These are phyloP conservation scores for Citrus reticulata DNA, from an alignment of 345 rosid genomes.

Conservation along the genomic window DNA sequence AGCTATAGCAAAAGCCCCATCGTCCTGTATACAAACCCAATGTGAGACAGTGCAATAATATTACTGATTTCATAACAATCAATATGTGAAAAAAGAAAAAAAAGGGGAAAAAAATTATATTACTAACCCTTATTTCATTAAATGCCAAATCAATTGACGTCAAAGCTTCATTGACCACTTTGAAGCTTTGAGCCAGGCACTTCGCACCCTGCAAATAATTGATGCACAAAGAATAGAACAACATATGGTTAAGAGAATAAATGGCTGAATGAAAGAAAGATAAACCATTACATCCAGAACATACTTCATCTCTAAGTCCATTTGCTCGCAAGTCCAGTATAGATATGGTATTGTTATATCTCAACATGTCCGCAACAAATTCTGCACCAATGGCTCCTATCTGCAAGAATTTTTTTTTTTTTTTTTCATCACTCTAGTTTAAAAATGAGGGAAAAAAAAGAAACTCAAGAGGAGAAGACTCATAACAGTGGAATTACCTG, in stretches of 20 bases:
- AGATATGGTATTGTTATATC: constrained; percentile 76
- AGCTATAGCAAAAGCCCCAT: constrained; percentile 94
- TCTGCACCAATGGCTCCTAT: constrained; percentile 89
- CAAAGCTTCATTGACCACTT: constrained; percentile 93
- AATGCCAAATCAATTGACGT: constrained; percentile 84
- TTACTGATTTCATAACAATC: neutral
- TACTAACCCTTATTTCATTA: constrained; percentile 80
- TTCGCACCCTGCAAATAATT: constrained; percentile 70
- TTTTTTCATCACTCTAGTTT: constrained; percentile 4
- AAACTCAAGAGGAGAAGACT: neutral
- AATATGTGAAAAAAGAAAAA: neutral
- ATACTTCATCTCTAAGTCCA: constrained; percentile 88
- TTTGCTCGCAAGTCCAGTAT: constrained; percentile 90
- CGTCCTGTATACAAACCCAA: constrained; percentile 50
- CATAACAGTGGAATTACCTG: constrained; percentile 46
- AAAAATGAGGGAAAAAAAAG: neutral
- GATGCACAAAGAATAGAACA: neutral
- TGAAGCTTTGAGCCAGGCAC: constrained; percentile 83
- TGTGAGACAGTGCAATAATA: constrained; percentile 4
- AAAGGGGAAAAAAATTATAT: neutral
- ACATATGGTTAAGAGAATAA: neutral
- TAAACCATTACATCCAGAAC: constrained; percentile 16
- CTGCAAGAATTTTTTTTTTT: constrained; percentile 34
- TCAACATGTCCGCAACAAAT: constrained; percentile 78
- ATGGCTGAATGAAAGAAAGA: neutral